Evolutionary conservation across 805 yeast genomes (phyloP).

Genomic region (Wickerhamomyces bisporus): DNA sequence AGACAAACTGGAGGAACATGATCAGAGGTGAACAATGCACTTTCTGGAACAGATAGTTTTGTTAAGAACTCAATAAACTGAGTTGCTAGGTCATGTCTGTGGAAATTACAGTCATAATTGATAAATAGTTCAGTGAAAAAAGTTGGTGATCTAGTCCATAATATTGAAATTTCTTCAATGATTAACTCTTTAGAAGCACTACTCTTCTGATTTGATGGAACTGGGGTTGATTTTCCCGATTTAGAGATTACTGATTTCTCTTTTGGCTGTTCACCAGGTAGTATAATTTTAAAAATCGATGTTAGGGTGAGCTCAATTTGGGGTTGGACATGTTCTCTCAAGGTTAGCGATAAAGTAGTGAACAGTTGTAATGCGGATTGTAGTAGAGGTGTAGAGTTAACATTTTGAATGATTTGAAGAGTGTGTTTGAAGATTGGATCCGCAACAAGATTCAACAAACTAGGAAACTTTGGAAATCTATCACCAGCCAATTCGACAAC

Average conservation of each 20-base stretch:
- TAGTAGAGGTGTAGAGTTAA: constrained; percentile 67
- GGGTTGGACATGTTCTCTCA: constrained; percentile 61
- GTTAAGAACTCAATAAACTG: constrained; percentile 67
- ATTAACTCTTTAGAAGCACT: constrained; percentile 65
- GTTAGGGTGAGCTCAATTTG: constrained; percentile 75
- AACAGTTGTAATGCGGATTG: constrained; percentile 74
- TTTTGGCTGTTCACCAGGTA: constrained; percentile 29
- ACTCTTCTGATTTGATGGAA: constrained; percentile 23
- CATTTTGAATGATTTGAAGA: constrained; percentile 69
- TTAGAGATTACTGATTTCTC: constrained; percentile 8
- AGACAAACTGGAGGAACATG: constrained; percentile 91
- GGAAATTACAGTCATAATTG: constrained; percentile 87
- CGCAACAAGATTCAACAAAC: constrained; percentile 61
- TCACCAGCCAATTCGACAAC: constrained; percentile 81
- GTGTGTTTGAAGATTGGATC: constrained; percentile 84
- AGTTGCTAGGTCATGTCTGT: constrained; percentile 70
- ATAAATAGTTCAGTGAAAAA: constrained; percentile 74
- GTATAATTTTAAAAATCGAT: constrained; percentile 55
- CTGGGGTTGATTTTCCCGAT: constrained; percentile 28
- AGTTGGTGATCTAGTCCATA: constrained; percentile 76
- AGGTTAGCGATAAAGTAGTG: constrained; percentile 61
- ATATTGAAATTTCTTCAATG: constrained; percentile 74
- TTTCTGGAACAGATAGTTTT: constrained; percentile 77
- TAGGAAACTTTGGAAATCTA: constrained; percentile 52
- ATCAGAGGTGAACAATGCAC: constrained; percentile 73